phyloP scores from a whole-genome alignment of 2,329 filamentous ascomycete species.

The Fusarium annulatum region DNA sequence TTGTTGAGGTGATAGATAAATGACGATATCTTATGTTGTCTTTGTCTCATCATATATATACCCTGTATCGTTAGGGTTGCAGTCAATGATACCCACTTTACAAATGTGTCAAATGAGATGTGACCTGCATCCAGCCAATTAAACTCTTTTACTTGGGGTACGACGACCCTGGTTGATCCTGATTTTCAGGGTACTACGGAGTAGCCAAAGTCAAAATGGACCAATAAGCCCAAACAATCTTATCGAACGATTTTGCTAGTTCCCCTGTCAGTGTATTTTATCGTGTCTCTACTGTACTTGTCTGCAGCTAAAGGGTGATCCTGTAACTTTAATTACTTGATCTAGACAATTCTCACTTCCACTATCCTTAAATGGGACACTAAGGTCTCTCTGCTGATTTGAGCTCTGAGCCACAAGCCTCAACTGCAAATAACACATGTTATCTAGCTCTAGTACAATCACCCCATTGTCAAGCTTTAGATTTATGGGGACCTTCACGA shows the following conservation, averaged over 20 bases:
- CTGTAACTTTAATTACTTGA: background rate
- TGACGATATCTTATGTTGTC: background rate
- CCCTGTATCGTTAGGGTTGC: background rate
- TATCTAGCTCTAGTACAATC: no score
- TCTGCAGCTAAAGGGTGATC: no score
- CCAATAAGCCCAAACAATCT: background rate
- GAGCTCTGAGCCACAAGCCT: background rate
- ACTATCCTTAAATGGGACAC: background rate
- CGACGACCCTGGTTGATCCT: accelerated
- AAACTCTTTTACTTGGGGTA: background rate
- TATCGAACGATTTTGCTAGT: background rate
- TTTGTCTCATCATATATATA: no score
- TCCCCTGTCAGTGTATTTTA: background rate
- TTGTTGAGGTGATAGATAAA: background rate
- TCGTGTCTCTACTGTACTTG: background rate
- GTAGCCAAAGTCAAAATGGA: background rate
- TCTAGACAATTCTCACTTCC: background rate
- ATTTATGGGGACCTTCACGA: background rate
- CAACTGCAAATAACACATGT: background rate
- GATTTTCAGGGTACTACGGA: background rate
- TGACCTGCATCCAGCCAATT: background rate
- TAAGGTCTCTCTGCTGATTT: background rate
- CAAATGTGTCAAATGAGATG: background rate
- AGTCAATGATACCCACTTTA: background rate
- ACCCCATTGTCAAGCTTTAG: background rate